Evolutionary conservation across 441 rosid species (phyloP), one percentile per base, ranked within the genome.

Genomic region (Erodium trifolium): DNA sequence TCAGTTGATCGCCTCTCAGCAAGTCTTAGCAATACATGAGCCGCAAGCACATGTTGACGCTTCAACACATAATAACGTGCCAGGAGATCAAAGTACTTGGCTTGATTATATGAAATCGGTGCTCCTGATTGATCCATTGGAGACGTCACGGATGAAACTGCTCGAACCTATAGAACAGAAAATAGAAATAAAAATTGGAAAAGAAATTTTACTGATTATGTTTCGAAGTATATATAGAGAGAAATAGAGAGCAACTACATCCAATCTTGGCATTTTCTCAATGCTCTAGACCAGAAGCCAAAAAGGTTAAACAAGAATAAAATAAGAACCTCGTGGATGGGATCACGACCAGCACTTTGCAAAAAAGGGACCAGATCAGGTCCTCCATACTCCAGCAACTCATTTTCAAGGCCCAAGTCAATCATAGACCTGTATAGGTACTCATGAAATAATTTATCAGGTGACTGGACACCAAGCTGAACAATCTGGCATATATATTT

Each of bases 351-450:
- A 62, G 88, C 93, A 81, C 76, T 86, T 77, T 88, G 97, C 59
- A 94, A 82, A 80, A 94, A 94, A 71, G 97, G 97, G 76, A 92
- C 88, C 81, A 94, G 86, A 82, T 91, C 99, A n/a, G 94, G 89
- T 68, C 99, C 99, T 74, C 97, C 99, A 68, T 82, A 94, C 83
- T 94, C 99, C 78, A 90, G 73, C 39, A 94, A 86, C 85, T 94
- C 97, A 74, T 90, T 76, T 80, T 94, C 99, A 77, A 94, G 91
- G 71, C 97, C 94, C 78, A 92, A 81, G 78, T 87, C 88, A 67
- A 94, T 87, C 97, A 94, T 84, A 68, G 88, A 80, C 72, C 75
- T 74, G 73, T 92, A 92, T 31, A 94, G 84, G 75, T 86, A 86
- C 83, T 90, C 89, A 66, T 90, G 93, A 81, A 94, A 94, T 75